Percentiles rank a stretch among this genome's conserved stretches.
Evolutionary conservation across 1,284 basidiomycete species (phyloP).

Genomic region (Vanrija sp.): DNA sequence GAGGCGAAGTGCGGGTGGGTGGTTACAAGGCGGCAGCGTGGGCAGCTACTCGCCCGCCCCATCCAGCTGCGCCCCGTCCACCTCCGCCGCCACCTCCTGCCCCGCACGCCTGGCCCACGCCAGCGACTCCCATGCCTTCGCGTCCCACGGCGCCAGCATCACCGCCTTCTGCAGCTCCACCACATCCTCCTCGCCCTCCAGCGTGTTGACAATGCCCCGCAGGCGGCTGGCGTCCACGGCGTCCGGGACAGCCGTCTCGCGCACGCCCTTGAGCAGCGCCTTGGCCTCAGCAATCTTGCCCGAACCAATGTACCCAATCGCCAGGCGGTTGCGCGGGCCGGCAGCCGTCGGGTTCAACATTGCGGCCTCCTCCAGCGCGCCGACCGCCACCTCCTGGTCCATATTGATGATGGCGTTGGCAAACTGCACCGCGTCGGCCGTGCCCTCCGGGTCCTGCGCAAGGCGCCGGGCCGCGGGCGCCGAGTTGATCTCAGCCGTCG

Average conservation of each 20-base stretch:
- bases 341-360: constrained; percentile 5
- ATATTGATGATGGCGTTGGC: constrained; percentile 20
- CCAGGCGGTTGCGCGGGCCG: constrained; percentile 18
- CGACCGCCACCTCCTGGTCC: constrained; percentile 14
- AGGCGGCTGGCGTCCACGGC: constrained; percentile 24
- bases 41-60: too few relatives aligned
- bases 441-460: constrained; percentile 28
- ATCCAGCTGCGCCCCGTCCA: too few relatives aligned
- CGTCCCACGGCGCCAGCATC: constrained; percentile 62
- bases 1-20: too few relatives aligned
- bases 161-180: constrained; percentile 61
- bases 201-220: constrained; percentile 26
- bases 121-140: constrained; percentile 55
- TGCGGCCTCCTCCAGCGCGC: constrained; percentile 15
- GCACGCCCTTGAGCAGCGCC: constrained; percentile 20
- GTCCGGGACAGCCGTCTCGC: constrained; percentile 19
- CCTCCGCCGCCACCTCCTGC: constrained; percentile 13
- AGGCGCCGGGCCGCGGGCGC: constrained; percentile 17
- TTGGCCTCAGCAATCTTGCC: constrained; percentile 34
- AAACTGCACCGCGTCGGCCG: constrained; percentile 32
- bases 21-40: too few relatives aligned
- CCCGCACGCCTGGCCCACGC: constrained; percentile 31
- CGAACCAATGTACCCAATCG: constrained; percentile 21
- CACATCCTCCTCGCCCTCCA: constrained; percentile 29
- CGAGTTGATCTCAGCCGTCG: constrained; percentile 69